Evolutionary conservation across 371 early-diverging fungal species (phyloP).

Genomic region (Funneliformis caledonium): DNA sequence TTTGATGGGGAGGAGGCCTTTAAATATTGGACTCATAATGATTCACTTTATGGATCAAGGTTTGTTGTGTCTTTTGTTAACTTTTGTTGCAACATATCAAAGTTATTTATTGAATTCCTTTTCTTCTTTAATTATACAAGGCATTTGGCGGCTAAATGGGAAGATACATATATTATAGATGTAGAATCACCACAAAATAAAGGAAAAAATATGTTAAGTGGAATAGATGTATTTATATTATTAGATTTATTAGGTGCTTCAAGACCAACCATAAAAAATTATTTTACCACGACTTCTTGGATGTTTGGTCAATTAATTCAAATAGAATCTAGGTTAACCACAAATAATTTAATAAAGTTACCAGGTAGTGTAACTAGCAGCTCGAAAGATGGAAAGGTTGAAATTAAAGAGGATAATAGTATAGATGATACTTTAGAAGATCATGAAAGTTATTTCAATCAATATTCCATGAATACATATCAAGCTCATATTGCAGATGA

Average conservation of each 20-base stretch:
- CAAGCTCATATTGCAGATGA: conserved; percentile 77
- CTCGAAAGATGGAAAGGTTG: neutral
- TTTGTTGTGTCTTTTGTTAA: conserved; percentile 48
- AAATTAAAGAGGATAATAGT: neutral
- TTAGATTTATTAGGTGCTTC: conserved; percentile 84
- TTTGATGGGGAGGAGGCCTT: conserved; percentile 98
- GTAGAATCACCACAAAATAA: conserved; percentile 41
- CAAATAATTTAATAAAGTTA: conserved; percentile 34
- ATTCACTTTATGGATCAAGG: conserved; percentile 93
- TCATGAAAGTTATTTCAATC: neutral
- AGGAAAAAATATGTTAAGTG: conserved; percentile 55
- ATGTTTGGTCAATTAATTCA: conserved; percentile 58
- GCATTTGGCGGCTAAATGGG: conserved; percentile 59
- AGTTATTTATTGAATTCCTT: neutral
- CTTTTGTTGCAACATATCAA: neutral
- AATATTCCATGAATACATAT: conserved; percentile 38
- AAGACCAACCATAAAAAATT: conserved; percentile 58
- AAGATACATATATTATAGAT: conserved; percentile 41
- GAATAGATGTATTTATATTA: conserved; percentile 87
- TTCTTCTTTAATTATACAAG: conserved; percentile 38
- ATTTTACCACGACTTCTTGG: conserved; percentile 65
- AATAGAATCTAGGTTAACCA: conserved; percentile 56
- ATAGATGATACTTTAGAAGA: conserved; percentile 41
- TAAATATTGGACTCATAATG: conserved; percentile 70
- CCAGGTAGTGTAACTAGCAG: conserved; percentile 20